A percentile compares a stretch with the other conserved stretches of the same genome.
phyloP scores from a whole-genome alignment of 2,329 filamentous ascomycete species.

The Tolypocladium guangdongense region DNA sequence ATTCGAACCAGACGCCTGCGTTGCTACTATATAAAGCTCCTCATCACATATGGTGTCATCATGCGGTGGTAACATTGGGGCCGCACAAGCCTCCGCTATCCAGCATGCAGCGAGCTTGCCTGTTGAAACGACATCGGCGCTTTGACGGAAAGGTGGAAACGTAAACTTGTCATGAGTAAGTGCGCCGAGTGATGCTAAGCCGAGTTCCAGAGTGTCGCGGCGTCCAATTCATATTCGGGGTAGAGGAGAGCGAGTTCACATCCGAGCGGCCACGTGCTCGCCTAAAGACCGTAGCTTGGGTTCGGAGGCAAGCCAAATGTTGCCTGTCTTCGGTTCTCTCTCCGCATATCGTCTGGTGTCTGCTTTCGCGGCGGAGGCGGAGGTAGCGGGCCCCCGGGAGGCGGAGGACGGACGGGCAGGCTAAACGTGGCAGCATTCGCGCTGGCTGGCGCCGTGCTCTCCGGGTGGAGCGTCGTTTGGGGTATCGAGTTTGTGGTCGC shows the following conservation, averaged over 20 bases:
- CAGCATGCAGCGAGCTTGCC: constrained; percentile 5
- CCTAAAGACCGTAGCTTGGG: constrained; percentile 23
- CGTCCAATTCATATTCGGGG: constrained; percentile 1
- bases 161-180: constrained; percentile 9
- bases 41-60: constrained; percentile 3
- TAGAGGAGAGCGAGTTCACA: background rate
- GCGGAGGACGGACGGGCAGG: constrained; percentile 53
- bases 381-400: constrained; percentile 46
- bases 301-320: constrained; percentile 39
- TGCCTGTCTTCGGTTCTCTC: constrained; percentile 41
- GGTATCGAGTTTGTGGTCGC: constrained; percentile 42
- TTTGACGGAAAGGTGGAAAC: constrained; percentile 1
- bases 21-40: constrained; percentile 10
- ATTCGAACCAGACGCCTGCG: constrained; percentile 8
- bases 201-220: constrained; percentile 10
- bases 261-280: background rate
- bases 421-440: constrained; percentile 42
- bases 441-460: constrained; percentile 28
- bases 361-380: constrained; percentile 50
- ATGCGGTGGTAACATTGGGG: background rate
- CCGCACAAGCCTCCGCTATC: background rate
- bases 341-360: constrained; percentile 40
- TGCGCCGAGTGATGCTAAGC: constrained; percentile 24
- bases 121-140: background rate
- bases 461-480: constrained; percentile 28